phyloP scores from a whole-genome alignment of 345 rosid species.

The Cardamine resedifolia region DNA sequence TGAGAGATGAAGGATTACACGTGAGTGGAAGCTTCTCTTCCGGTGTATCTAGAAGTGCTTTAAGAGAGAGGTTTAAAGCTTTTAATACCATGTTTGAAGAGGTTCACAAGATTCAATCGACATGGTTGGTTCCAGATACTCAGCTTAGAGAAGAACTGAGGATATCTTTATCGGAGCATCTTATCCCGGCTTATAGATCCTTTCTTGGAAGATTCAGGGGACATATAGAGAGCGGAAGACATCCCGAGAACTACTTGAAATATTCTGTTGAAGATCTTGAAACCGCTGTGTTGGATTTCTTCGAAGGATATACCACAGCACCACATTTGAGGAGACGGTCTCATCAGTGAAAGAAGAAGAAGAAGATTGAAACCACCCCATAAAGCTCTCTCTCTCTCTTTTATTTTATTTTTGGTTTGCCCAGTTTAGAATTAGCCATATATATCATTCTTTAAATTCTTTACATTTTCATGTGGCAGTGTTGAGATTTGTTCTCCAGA shows the following conservation, averaged over 20 bases:
- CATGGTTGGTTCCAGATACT: slow-evolving; percentile 77
- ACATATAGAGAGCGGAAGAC: slow-evolving; percentile 89
- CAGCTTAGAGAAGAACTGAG: slow-evolving; percentile 96
- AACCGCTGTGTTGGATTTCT: slow-evolving; percentile 88
- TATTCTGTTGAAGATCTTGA: slow-evolving; percentile 92
- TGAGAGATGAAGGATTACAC: slow-evolving; percentile 93
- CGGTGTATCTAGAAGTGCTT: slow-evolving; percentile 74
- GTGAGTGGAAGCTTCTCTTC: slow-evolving; percentile 87
- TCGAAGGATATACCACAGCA: slow-evolving; percentile 76
- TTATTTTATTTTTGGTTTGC: background rate
- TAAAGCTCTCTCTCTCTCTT: background rate
- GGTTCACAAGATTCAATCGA: slow-evolving; percentile 78
- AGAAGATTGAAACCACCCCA: background rate
- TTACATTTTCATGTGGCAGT: slow-evolving; percentile 15
- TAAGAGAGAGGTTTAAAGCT: slow-evolving; percentile 84
- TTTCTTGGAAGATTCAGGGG: slow-evolving; percentile 89
- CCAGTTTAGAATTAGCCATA: slow-evolving; percentile 12
- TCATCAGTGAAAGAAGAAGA: slow-evolving; percentile 40
- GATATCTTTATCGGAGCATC: slow-evolving; percentile 74
- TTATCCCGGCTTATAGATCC: slow-evolving; percentile 88
- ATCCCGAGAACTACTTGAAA: slow-evolving; percentile 93
- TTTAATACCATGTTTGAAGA: slow-evolving; percentile 92
- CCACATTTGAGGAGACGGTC: slow-evolving; percentile 79
- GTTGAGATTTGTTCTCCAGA: slow-evolving; percentile 21
- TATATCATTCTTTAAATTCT: slow-evolving; percentile 33